phyloP scores from a whole-genome alignment of 768 basidiomycete genomes.

The Thelephora ganbajun region DNA sequence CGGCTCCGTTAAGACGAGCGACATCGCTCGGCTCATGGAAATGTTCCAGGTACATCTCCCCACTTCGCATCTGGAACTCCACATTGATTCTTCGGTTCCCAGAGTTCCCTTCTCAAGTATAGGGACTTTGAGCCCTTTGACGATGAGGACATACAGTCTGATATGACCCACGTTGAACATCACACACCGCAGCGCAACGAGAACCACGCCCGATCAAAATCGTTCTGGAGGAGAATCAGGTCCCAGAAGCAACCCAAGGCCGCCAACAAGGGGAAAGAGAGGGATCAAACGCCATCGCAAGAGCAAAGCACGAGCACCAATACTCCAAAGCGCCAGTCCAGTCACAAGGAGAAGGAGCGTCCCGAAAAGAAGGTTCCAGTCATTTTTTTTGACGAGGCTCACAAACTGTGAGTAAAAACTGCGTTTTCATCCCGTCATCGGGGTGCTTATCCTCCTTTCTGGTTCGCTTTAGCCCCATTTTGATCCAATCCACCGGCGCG shows the following conservation, averaged over 20 bases:
- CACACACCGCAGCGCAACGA: neutral
- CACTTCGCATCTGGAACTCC: neutral
- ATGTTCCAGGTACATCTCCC: constrained; percentile 49
- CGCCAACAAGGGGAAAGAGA: constrained; percentile 5
- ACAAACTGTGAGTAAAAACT: constrained; percentile 45
- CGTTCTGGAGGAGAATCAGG: constrained; percentile 1
- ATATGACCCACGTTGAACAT: constrained; percentile 1
- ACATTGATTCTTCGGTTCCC: neutral
- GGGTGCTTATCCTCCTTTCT: neutral
- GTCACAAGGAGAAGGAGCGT: constrained; percentile 19
- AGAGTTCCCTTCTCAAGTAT: constrained; percentile 62
- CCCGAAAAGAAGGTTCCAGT: constrained; percentile 59
- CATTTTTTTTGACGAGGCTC: constrained; percentile 78
- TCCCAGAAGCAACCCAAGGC: constrained; percentile 4
- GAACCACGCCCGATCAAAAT: neutral
- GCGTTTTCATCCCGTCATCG: neutral
- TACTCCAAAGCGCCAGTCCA: too few species aligned
- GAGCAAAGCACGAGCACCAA: neutral
- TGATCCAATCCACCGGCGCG: constrained; percentile 64
- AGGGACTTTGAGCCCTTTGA: constrained; percentile 44
- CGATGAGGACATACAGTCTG: constrained; percentile 6
- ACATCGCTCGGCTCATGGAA: constrained; percentile 75
- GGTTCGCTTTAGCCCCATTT: constrained; percentile 36
- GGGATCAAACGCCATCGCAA: constrained; percentile 13
- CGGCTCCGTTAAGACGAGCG: constrained; percentile 52